Percentiles rank a stretch among this genome's conserved stretches.
Evolutionary conservation across 768 basidiomycete species (phyloP).

Genomic region (Glaciozyma antarctica): DNA sequence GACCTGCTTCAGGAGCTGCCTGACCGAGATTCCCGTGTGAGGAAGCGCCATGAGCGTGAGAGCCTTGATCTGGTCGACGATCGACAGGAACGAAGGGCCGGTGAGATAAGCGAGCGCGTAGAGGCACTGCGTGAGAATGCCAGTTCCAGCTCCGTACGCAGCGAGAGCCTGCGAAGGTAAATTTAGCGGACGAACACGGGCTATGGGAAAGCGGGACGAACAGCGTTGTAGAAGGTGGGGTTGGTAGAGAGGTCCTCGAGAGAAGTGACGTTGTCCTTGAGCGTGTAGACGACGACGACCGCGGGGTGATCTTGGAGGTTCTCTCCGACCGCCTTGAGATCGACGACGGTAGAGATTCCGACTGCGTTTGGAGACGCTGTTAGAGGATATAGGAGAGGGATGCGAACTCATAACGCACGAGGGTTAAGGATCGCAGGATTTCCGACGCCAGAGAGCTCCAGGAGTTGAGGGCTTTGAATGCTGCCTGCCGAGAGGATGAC

Average conservation of each 20-base stretch:
- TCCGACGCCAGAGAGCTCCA: slow-evolving; percentile 29
- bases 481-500: slow-evolving; percentile 33
- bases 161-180: not conserved
- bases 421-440: slow-evolving; percentile 8
- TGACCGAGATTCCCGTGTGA: slow-evolving; percentile 2
- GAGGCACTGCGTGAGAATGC: slow-evolving; percentile 19
- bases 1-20: not conserved
- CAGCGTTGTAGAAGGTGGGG: not conserved
- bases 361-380: not conserved
- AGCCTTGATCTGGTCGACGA: not conserved
- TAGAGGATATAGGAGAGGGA: not conserved
- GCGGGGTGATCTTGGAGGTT: slow-evolving; percentile 40
- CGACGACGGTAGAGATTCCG: slow-evolving; percentile 37
- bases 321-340: slow-evolving; percentile 45
- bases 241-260: slow-evolving; percentile 13
- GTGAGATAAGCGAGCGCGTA: slow-evolving; percentile 18
- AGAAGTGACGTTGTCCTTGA: slow-evolving; percentile 6
- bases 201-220: not conserved
- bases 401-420: not conserved
- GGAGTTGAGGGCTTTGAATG: slow-evolving; percentile 27
- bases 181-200: not conserved
- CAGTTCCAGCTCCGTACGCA: slow-evolving; percentile 10
- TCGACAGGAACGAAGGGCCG: slow-evolving; percentile 3
- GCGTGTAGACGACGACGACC: slow-evolving; percentile 22
- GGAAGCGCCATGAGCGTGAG: not conserved